Conservation (phyloP, 1,139 yeast species). For the Blastobotrys niveus region DNA sequence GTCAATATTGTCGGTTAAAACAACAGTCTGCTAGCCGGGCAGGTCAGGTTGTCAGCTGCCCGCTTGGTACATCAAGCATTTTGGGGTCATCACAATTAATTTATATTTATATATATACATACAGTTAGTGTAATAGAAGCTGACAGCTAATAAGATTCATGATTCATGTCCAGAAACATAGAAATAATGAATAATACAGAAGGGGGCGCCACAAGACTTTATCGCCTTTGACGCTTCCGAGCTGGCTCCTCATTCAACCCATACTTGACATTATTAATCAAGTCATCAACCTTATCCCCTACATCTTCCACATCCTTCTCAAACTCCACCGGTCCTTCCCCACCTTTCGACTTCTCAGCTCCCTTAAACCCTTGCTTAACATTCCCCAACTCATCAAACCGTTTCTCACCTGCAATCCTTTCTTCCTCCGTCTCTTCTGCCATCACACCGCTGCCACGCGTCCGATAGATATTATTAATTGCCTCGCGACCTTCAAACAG, state of each 20-base stretch:
- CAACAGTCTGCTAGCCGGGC: no score
- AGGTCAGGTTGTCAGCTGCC: no score
- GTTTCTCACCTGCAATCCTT: conserved; percentile 32
- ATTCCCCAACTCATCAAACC: conserved; percentile 35
- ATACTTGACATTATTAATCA: conserved; percentile 27
- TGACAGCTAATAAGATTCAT: no score
- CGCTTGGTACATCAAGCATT: no score
- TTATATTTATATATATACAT: not conserved
- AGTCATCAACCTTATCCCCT: conserved; percentile 24
- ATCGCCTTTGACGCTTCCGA: conserved; percentile 6
- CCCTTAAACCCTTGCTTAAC: conserved; percentile 27
- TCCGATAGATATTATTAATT: conserved; percentile 45
- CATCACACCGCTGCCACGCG: conserved; percentile 27
- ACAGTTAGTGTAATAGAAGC: no score
- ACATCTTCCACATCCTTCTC: conserved; percentile 38
- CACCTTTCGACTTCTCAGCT: conserved; percentile 22
- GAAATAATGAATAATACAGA: no score
- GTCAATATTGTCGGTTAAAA: no score
- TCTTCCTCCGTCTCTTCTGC: conserved; percentile 32
- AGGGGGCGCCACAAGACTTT: not conserved
- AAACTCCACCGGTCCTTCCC: conserved; percentile 49
- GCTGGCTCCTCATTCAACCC: conserved; percentile 5
- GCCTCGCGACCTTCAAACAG: conserved; percentile 50
- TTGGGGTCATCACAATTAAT: not conserved
- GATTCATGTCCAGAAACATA: no score